Conservation (phyloP, 148 eudicot species). For the Rhododendron kiyosumense region DNA sequence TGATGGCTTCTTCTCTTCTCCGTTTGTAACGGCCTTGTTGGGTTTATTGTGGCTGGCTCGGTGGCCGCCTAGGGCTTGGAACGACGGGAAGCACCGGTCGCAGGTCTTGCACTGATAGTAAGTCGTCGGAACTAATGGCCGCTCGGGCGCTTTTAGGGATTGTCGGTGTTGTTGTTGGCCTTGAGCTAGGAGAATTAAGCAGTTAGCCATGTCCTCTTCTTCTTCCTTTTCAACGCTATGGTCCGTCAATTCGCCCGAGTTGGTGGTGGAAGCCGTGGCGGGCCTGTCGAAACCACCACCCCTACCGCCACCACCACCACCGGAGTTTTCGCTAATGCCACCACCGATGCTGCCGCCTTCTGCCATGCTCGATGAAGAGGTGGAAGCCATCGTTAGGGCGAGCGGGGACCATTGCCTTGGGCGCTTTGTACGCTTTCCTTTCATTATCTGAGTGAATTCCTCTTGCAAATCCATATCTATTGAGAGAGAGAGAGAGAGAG, state of each 20-base stretch:
- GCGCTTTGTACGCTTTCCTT: slow-evolving; percentile 63
- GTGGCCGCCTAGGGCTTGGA: slow-evolving; percentile 58
- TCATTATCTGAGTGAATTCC: slow-evolving; percentile 26
- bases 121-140: neutral
- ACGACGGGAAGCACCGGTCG: slow-evolving; percentile 31
- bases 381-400: slow-evolving; percentile 34
- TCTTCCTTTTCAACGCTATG: slow-evolving; percentile 37
- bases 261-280: slow-evolving; percentile 10
- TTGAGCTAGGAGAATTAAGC: slow-evolving; percentile 73
- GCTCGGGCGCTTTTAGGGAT: neutral
- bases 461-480: slow-evolving; percentile 20
- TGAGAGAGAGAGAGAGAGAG: slow-evolving; percentile 5
- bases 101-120: slow-evolving; percentile 51
- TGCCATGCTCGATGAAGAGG: slow-evolving; percentile 29
- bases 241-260: slow-evolving; percentile 2
- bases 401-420: slow-evolving; percentile 42
- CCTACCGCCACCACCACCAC: neutral
- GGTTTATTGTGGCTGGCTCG: slow-evolving; percentile 51
- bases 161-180: slow-evolving; percentile 15
- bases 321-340: neutral
- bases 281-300: neutral
- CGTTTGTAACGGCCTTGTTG: neutral
- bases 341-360: slow-evolving; percentile 9
- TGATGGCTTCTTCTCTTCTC: slow-evolving; percentile 1
- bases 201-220: slow-evolving; percentile 73